Evolutionary conservation across 345 rosid genomes (phyloP).

Genomic region (Raphanus raphanistrum): DNA sequence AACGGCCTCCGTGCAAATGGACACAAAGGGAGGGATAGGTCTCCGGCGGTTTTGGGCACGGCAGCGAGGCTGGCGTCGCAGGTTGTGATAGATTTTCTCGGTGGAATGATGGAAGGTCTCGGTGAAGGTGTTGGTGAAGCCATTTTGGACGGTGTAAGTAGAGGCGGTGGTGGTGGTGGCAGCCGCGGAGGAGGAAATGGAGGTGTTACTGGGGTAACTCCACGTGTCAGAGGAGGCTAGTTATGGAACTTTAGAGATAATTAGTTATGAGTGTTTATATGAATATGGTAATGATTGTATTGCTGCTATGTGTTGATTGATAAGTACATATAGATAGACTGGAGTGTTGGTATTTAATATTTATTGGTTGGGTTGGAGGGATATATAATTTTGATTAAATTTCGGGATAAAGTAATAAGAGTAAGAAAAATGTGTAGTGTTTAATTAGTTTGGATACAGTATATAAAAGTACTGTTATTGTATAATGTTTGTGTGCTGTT

Average conservation of each 20-base stretch:
- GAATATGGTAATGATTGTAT: background rate
- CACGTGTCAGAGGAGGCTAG: slow-evolving; percentile 38
- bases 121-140: slow-evolving; percentile 85
- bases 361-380: slow-evolving; percentile 5
- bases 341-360: slow-evolving; percentile 4
- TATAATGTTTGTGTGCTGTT: background rate
- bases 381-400: slow-evolving; percentile 17
- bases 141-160: slow-evolving; percentile 44
- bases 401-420: background rate
- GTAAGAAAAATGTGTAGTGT: slow-evolving; percentile 23
- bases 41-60: slow-evolving; percentile 53
- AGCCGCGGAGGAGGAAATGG: slow-evolving; percentile 23
- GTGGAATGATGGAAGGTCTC: slow-evolving; percentile 70
- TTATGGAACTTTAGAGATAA: background rate
- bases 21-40: slow-evolving; percentile 47
- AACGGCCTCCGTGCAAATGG: slow-evolving; percentile 68
- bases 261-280: slow-evolving; percentile 23
- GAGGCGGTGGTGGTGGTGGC: slow-evolving; percentile 42
- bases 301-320: slow-evolving; percentile 17
- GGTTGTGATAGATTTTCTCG: slow-evolving; percentile 62
- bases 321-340: slow-evolving; percentile 15
- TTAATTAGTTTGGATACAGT: slow-evolving; percentile 6
- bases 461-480: background rate
- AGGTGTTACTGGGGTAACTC: slow-evolving; percentile 19
- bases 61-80: slow-evolving; percentile 67